A percentile compares a stretch with the other conserved stretches of the same genome.
Evolutionary conservation across 768 basidiomycete species (phyloP).

Genomic region (Russula sp.): DNA sequence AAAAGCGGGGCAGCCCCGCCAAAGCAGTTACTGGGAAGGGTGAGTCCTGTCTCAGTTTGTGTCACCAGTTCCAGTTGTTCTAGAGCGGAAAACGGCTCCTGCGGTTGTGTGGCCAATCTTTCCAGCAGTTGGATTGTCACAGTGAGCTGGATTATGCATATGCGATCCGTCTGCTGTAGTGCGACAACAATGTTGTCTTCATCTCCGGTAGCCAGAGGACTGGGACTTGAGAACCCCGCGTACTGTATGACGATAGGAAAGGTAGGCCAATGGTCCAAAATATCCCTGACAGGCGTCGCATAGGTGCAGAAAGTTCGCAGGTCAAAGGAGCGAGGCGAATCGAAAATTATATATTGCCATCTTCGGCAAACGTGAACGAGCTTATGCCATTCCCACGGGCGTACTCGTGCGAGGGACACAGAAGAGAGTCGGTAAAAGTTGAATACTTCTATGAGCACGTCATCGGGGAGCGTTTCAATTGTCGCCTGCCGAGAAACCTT

Average conservation of each 20-base stretch:
- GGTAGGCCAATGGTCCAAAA: constrained; percentile 1
- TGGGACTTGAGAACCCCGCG: background rate
- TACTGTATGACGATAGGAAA: constrained; percentile 12
- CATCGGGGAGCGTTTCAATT: background rate
- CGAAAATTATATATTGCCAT: background rate
- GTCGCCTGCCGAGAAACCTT: background rate
- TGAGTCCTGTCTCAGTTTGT: too few relatives aligned
- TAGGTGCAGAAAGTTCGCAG: constrained; percentile 3
- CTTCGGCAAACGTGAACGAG: constrained; percentile 1
- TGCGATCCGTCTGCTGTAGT: background rate
- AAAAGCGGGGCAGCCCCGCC: too few relatives aligned
- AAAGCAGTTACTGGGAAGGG: too few relatives aligned
- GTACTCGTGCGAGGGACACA: background rate
- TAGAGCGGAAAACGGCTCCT: background rate
- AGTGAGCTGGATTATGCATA: background rate
- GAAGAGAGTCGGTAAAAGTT: background rate
- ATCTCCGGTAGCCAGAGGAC: background rate
- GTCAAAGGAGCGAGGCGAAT: background rate
- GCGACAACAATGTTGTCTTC: background rate
- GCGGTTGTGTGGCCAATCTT: background rate
- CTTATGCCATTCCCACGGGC: constrained; percentile 8
- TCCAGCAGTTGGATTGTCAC: background rate
- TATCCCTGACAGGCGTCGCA: background rate
- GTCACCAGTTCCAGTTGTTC: too few relatives aligned
- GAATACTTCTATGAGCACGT: background rate